phyloP scores from a whole-genome alignment of 306 rosid species.

The Quercus robur region DNA sequence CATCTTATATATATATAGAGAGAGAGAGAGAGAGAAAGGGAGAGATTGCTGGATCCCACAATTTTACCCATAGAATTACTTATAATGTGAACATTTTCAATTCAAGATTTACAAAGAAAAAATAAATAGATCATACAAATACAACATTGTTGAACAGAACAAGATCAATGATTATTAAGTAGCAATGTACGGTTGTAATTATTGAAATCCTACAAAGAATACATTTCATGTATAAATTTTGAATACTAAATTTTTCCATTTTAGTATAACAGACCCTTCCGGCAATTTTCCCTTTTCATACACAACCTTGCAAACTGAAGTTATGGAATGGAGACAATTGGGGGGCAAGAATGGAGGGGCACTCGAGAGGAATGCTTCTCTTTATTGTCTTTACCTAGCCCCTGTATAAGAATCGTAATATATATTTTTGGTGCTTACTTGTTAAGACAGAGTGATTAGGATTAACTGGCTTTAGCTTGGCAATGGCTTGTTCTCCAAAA shows the following conservation, averaged over 20 bases:
- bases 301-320: neutral
- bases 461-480: slow-evolving; percentile 32
- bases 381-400: slow-evolving; percentile 20
- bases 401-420: slow-evolving; percentile 21
- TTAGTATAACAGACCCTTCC: neutral
- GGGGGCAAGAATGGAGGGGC: slow-evolving; percentile 30
- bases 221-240: neutral
- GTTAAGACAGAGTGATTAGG: slow-evolving; percentile 31
- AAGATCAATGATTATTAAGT: too few species aligned
- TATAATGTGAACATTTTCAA: too few species aligned
- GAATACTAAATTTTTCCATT: neutral
- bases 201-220: slow-evolving; percentile 20
- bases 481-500: slow-evolving; percentile 82
- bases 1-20: too few species aligned
- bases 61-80: too few species aligned
- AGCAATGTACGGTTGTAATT: neutral
- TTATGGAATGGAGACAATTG: slow-evolving; percentile 3
- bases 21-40: too few species aligned
- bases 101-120: too few species aligned
- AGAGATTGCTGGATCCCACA: too few species aligned
- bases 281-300: neutral
- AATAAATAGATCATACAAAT: too few species aligned
- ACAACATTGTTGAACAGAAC: too few species aligned
- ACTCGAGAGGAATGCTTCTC: slow-evolving; percentile 63
- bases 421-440: slow-evolving; percentile 31